phyloP scores from a whole-genome alignment of 208 protist species.

The Balamuthia mandrillaris region DNA sequence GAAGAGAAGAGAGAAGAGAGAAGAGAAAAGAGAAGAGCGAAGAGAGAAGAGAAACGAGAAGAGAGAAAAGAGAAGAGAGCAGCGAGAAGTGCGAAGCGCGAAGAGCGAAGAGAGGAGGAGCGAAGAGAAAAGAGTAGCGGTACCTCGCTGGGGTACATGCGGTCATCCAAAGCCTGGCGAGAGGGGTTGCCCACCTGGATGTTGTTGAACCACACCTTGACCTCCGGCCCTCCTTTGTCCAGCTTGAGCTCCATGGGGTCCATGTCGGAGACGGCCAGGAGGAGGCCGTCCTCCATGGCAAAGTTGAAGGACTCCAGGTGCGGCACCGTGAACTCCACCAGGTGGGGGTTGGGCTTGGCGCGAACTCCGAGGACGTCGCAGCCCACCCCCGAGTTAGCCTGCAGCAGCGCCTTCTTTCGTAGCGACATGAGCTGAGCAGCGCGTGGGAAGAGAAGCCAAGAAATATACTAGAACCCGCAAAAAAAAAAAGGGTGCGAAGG shows the following conservation, averaged over 20 bases:
- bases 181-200: neutral
- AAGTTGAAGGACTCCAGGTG: slow-evolving; percentile 76
- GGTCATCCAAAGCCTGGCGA: neutral
- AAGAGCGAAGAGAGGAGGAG: neutral
- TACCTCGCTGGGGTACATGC: slow-evolving; percentile 34
- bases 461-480: neutral
- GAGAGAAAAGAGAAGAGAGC: neutral
- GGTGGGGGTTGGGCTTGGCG: neutral
- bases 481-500: neutral
- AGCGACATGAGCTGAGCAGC: neutral
- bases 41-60: neutral
- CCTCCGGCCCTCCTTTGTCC: neutral
- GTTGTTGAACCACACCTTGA: neutral
- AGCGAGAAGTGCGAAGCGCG: neutral
- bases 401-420: neutral
- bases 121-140: neutral
- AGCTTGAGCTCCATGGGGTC: slow-evolving; percentile 30
- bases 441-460: neutral
- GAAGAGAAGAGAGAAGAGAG: neutral
- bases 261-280: slow-evolving; percentile 33
- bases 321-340: slow-evolving; percentile 41
- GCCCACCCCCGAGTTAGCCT: neutral
- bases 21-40: neutral
- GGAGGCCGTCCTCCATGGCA: slow-evolving; percentile 58
- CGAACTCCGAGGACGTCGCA: neutral